A percentile compares a stretch with the other conserved stretches of the same genome.
Conservation (phyloP, 192 early-diverging fungal species). For the Rhizophagus prolifer region DNA sequence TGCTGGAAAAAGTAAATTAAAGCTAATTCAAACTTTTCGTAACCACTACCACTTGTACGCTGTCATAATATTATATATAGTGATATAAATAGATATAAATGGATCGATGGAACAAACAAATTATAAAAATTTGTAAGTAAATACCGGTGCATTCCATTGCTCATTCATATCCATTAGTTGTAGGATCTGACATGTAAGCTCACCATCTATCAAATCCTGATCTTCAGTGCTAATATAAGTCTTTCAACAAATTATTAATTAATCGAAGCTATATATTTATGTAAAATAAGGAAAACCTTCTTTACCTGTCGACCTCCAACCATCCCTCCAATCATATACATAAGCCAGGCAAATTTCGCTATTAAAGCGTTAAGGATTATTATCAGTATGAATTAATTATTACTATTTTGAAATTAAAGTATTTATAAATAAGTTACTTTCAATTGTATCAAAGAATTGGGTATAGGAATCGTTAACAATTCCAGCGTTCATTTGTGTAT, state of each 20-base stretch:
- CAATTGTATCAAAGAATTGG: background rate
- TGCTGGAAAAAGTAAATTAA: constrained; percentile 77
- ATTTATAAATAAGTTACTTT: constrained; percentile 4
- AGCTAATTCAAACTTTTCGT: constrained; percentile 72
- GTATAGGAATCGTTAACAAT: background rate
- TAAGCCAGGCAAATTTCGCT: constrained; percentile 71
- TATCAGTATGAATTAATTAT: background rate
- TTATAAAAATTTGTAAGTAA: constrained; percentile 29
- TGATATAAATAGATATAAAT: background rate
- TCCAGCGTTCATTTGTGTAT: background rate
- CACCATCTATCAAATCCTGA: constrained; percentile 77
- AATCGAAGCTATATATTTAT: background rate
- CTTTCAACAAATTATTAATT: constrained; percentile 31
- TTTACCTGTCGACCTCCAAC: constrained; percentile 67
- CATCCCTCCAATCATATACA: constrained; percentile 71
- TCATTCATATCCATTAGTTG: constrained; percentile 71
- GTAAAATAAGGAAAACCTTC: background rate
- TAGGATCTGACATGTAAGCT: constrained; percentile 65
- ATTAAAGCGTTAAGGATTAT: background rate
- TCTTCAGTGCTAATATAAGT: constrained; percentile 76
- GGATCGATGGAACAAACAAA: background rate
- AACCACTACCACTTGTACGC: constrained; percentile 48
- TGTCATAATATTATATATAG: too few species aligned
- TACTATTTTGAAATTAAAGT: background rate
- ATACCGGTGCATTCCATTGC: constrained; percentile 45